Conservation (phyloP, 176 grass and related monocot species). For the Aechmea fasciata region DNA sequence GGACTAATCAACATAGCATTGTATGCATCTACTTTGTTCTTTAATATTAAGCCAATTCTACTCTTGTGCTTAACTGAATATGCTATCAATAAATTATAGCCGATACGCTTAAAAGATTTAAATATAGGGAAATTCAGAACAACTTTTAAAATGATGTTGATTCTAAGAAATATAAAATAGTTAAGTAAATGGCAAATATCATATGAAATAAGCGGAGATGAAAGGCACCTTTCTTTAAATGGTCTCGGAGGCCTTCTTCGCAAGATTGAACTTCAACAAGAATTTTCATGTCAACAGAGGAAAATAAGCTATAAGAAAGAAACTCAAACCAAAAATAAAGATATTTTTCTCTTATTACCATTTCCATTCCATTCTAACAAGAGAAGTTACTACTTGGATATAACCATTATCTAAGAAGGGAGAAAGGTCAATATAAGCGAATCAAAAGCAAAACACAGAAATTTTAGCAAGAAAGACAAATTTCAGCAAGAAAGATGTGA, state of each 20-base stretch:
- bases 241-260: slow-evolving; percentile 38
- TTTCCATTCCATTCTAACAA: neutral
- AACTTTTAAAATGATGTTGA: neutral
- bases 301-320: slow-evolving; percentile 4
- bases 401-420: no score
- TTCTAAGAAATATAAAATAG: neutral
- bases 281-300: slow-evolving; percentile 4
- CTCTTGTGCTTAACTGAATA: no score
- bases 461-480: neutral
- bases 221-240: slow-evolving; percentile 37
- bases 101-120: no score
- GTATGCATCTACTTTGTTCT: no score
- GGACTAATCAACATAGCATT: no score
- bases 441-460: no score
- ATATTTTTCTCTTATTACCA: neutral
- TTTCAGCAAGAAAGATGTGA: neutral
- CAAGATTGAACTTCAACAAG: slow-evolving; percentile 33
- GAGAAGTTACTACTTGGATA: no score
- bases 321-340: neutral
- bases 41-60: no score
- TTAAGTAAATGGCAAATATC: neutral
- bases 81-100: no score
- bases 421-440: no score
- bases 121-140: no score
- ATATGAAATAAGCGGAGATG: slow-evolving; percentile 7